Evolutionary conservation across 306 rosid genomes (phyloP).

Genomic region (Rosa multiflora): DNA sequence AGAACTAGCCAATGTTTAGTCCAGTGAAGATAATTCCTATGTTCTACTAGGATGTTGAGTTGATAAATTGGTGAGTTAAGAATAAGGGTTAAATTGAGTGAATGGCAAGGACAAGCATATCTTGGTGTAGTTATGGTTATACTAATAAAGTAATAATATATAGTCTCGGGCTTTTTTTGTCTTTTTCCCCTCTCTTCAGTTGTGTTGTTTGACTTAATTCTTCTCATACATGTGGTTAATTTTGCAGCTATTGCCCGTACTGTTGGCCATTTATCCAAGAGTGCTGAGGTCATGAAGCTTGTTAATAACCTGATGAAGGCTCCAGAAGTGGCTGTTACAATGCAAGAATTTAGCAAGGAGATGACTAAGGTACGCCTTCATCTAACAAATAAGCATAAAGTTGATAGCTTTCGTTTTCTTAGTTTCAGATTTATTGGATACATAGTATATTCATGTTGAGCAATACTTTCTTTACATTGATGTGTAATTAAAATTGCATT

Average conservation of each 20-base stretch:
- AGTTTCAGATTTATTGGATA: not conserved
- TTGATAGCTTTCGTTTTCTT: not conserved
- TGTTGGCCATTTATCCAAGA: constrained; percentile 96
- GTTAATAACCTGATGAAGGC: constrained; percentile 98
- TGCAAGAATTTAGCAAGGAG: constrained; percentile 98
- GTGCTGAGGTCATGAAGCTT: constrained; percentile 96
- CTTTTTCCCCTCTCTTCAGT: not conserved
- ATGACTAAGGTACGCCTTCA: constrained; percentile 78
- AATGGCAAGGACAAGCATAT: not conserved
- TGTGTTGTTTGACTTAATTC: not conserved
- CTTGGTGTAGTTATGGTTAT: not conserved
- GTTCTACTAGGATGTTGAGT: not conserved
- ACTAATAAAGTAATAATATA: not conserved
- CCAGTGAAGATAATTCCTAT: not conserved
- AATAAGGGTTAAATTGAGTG: not conserved
- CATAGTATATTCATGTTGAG: not conserved
- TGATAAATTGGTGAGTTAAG: not conserved
- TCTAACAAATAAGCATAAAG: not conserved
- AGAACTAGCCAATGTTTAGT: not conserved
- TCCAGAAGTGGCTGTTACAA: constrained; percentile 89
- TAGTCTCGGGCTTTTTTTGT: not conserved
- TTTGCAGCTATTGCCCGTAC: constrained; percentile 68
- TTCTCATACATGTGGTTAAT: constrained; percentile 2
- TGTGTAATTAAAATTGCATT: not conserved
- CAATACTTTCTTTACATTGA: not conserved